Base-by-base conservation (phyloP, 352 stramenopile species). In the Phytopythium ostracodes region DNA sequence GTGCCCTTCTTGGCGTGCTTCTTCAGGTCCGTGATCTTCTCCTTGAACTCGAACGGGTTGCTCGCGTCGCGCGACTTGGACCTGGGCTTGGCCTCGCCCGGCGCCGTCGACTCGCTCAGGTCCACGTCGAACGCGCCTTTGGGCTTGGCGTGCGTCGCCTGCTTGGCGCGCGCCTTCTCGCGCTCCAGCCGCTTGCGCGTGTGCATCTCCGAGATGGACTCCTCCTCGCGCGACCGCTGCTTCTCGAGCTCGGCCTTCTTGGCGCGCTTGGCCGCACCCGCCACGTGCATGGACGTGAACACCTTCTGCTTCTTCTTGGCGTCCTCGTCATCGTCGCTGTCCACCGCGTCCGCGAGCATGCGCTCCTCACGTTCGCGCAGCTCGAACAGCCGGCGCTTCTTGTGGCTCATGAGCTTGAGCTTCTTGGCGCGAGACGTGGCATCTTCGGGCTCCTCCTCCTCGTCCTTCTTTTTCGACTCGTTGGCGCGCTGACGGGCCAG, bases 11-110 rank as follows among this genome's bases (percentile, higher is more conserved):
- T 97, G 29, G 86, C 84, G 61, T 96, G 80, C 71, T 94, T 95
- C 75, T 95, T 94, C 60, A 79, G 89, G 70, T 88, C 80, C 67
- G 89, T 97, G 70, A 96, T 96, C 62, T 95, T 96, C 77, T 96
- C 84, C 71, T 96, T 96, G 70, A 94, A 94, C 68, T 92, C 84
- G 63, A 91, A 95, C 29, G 66, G 57, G 56, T 80, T 87, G 67
- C 84, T 91, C 25, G 65, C 75, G 51, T 87, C 65, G 35, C 73
- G 72, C 33, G 75, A 56, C 64, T 81, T 77, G 8, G 57, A 42
- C 69, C 75, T 76, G 56, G 67, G 60, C 51, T 75, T 71, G 9
- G 62, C 50, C 10, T 68, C 69, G 42, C 64, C 56, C 27, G 47
- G 33, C 15, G 17, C 38, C 11, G 27, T 17, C 25, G 72, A 70